phyloP scores from a whole-genome alignment of 805 yeast species.

The Candida arabinofermentans region DNA sequence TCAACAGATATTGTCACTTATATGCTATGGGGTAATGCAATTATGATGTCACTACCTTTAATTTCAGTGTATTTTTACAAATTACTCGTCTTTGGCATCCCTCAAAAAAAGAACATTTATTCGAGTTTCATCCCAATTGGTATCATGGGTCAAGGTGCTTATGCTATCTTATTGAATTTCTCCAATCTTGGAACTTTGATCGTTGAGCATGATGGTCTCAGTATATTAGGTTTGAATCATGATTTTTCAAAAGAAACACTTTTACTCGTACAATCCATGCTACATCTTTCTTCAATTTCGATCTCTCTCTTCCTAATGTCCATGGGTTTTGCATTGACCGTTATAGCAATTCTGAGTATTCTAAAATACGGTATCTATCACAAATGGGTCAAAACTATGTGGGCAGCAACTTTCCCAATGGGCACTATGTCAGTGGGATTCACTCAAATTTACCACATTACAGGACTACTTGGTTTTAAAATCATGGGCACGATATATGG shows the following conservation, averaged over 20 bases:
- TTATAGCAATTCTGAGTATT: constrained; percentile 36
- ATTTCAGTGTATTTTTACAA: constrained; percentile 58
- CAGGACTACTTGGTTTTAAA: constrained; percentile 53
- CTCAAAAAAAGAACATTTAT: constrained; percentile 50
- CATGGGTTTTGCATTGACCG: constrained; percentile 36
- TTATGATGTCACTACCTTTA: constrained; percentile 53
- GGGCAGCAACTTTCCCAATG: constrained; percentile 89
- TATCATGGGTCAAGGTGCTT: constrained; percentile 81
- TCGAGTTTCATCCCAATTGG: constrained; percentile 80
- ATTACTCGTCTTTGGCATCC: constrained; percentile 53
- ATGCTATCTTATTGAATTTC: constrained; percentile 44
- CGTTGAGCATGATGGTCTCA: constrained; percentile 6
- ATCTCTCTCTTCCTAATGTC: constrained; percentile 27
- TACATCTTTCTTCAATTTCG: constrained; percentile 15
- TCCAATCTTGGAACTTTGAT: constrained; percentile 17
- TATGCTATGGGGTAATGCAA: constrained; percentile 67
- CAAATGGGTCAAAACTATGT: constrained; percentile 51
- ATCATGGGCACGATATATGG: constrained; percentile 63
- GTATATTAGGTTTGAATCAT: constrained; percentile 8
- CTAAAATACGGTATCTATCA: constrained; percentile 29
- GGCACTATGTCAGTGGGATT: constrained; percentile 75
- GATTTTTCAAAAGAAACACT: constrained; percentile 4
- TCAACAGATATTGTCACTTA: constrained; percentile 51
- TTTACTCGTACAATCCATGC: constrained; percentile 3
- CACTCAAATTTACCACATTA: constrained; percentile 44